These are phyloP conservation scores for Leccinum pellstonianum DNA, from an alignment of 768 basidiomycete genomes.

Conservation along the genomic window DNA sequence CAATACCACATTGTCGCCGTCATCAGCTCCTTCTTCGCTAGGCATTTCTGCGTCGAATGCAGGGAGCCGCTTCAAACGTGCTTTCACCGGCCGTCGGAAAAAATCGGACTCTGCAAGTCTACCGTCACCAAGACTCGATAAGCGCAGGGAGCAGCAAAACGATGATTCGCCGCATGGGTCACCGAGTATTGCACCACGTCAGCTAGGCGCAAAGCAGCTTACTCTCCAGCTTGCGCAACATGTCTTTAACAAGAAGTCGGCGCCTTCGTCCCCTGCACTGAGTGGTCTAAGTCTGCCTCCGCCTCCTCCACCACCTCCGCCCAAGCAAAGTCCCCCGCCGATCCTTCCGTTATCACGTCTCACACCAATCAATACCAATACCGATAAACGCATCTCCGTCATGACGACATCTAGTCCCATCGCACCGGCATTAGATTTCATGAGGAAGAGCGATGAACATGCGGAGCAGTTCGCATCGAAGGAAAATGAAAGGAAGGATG, in stretches of 20 bases:
- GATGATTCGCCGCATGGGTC: slow-evolving; percentile 19
- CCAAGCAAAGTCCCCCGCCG: slow-evolving; percentile 32
- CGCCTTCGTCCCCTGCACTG: slow-evolving; percentile 33
- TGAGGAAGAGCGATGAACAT: slow-evolving; percentile 41
- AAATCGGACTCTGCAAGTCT: slow-evolving; percentile 25
- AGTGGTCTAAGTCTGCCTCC: slow-evolving; percentile 31
- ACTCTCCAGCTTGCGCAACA: slow-evolving; percentile 47
- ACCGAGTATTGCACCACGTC: slow-evolving; percentile 18
- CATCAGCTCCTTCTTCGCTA: slow-evolving; percentile 28
- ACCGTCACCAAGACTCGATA: slow-evolving; percentile 24
- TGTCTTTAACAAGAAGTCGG: slow-evolving; percentile 42
- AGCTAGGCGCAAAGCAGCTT: slow-evolving; percentile 34
- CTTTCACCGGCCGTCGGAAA: slow-evolving; percentile 34
- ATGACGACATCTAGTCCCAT: slow-evolving; percentile 56
- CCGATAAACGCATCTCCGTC: slow-evolving; percentile 47
- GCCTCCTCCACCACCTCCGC: slow-evolving; percentile 39
- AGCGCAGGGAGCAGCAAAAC: slow-evolving; percentile 19
- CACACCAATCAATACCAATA: slow-evolving; percentile 18
- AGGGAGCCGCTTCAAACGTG: slow-evolving; percentile 32
- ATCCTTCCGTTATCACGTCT: slow-evolving; percentile 25
- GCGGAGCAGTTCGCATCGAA: slow-evolving; percentile 20
- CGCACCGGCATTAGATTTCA: slow-evolving; percentile 56
- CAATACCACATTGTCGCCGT: slow-evolving; percentile 22
- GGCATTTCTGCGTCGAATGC: slow-evolving; percentile 20
- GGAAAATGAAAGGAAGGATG: slow-evolving; percentile 31